Percentiles rank a stretch among this genome's conserved stretches.
These are phyloP conservation scores for Lathyrus sativus DNA, from an alignment of 306 rosid genomes.

Conservation along the genomic window DNA sequence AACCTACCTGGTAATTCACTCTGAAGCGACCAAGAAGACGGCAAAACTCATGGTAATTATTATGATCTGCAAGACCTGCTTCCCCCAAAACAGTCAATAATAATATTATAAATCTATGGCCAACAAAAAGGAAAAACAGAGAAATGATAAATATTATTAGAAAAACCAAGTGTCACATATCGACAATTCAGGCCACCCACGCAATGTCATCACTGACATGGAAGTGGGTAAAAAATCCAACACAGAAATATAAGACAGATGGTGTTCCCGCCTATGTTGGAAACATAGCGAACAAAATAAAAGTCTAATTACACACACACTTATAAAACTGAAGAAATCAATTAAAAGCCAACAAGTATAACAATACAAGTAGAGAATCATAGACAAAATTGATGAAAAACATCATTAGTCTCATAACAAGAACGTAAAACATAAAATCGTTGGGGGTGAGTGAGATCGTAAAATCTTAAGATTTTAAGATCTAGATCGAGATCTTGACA, in stretches of 20 bases:
- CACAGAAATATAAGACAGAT: not conserved
- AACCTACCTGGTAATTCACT: conserved; percentile 93
- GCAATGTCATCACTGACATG: not conserved
- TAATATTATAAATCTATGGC: conserved; percentile 36
- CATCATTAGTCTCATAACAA: not conserved
- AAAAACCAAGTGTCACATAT: too few relatives aligned
- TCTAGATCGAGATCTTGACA: too few relatives aligned
- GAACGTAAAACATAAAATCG: too few relatives aligned
- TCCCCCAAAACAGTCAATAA: conserved; percentile 29
- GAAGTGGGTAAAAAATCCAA: not conserved
- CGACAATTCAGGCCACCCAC: too few relatives aligned
- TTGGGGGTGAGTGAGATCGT: too few relatives aligned
- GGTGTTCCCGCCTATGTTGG: not conserved
- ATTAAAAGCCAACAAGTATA: not conserved
- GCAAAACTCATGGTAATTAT: conserved; percentile 97
- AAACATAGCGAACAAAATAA: not conserved
- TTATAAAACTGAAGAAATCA: not conserved
- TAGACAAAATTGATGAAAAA: not conserved
- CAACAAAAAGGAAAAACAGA: not conserved
- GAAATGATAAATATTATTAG: conserved; percentile 3
- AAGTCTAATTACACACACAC: not conserved
- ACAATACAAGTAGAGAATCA: not conserved
- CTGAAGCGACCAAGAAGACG: conserved; percentile 98
- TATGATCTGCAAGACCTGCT: conserved; percentile 97
- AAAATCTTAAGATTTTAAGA: too few relatives aligned